Evolutionary conservation across 2,329 filamentous ascomycete genomes (phyloP).

Genomic region (Xylaria sp.): DNA sequence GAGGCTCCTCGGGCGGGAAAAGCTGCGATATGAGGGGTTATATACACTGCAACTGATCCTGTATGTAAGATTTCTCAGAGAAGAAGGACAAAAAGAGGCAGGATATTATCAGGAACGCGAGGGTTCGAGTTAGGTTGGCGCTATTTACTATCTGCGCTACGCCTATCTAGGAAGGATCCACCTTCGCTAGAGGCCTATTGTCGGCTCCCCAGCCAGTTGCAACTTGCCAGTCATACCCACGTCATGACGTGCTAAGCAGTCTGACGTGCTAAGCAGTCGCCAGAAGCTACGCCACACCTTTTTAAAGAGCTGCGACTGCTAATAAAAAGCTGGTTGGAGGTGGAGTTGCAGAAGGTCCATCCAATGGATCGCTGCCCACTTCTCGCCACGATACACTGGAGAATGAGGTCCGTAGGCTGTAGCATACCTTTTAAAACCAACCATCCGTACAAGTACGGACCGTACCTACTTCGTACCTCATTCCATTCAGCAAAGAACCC

Average conservation of each 20-base stretch:
- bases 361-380: too few relatives aligned
- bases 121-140: neutral
- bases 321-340: too few relatives aligned
- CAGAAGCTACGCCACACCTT: neutral
- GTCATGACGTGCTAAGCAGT: neutral
- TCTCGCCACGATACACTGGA: too few relatives aligned
- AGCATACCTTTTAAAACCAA: too few relatives aligned
- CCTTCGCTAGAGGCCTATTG: neutral
- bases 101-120: neutral
- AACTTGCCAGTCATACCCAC: neutral
- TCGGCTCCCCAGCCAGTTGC: neutral
- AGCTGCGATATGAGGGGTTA: neutral
- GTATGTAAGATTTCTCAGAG: neutral
- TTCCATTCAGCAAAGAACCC: too few relatives aligned
- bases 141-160: neutral
- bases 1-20: neutral
- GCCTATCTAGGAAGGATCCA: neutral
- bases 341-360: too few relatives aligned
- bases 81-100: neutral
- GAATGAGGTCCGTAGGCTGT: too few relatives aligned
- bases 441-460: too few relatives aligned
- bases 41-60: neutral
- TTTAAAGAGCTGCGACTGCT: neutral
- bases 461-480: too few relatives aligned
- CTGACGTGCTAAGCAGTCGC: neutral